phyloP scores from a whole-genome alignment of 495 filamentous ascomycete genomes.

The Neurospora tetrasperma region DNA sequence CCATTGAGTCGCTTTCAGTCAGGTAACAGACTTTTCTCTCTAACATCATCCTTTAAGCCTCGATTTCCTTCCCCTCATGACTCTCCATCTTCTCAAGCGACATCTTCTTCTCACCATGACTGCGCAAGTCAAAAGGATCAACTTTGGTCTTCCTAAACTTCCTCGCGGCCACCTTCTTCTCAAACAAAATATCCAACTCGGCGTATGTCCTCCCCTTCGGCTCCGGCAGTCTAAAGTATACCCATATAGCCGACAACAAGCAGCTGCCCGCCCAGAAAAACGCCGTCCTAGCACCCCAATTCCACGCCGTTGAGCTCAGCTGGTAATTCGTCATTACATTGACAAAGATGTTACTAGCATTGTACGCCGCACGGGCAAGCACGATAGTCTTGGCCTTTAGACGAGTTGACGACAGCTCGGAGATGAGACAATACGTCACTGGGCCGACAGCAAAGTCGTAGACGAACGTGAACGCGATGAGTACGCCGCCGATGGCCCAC shows the following conservation, averaged over 20 bases:
- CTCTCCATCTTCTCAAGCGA: neutral
- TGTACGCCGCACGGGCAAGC: constrained; percentile 43
- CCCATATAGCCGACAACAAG: constrained; percentile 29
- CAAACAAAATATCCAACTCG: constrained; percentile 43
- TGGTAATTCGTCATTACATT: constrained; percentile 42
- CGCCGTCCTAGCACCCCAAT: constrained; percentile 35
- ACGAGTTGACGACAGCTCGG: constrained; percentile 43
- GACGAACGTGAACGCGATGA: constrained; percentile 42
- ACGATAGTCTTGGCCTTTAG: constrained; percentile 47
- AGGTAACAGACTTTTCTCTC: neutral
- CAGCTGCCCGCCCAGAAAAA: constrained; percentile 47
- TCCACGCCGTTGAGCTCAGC: constrained; percentile 40
- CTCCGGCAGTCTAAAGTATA: constrained; percentile 27
- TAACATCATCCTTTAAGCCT: neutral
- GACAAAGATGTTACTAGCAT: constrained; percentile 33
- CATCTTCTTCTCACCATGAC: neutral
- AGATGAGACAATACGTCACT: constrained; percentile 45
- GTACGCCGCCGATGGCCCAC: constrained; percentile 35
- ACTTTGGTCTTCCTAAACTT: constrained; percentile 26
- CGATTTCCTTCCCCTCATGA: neutral
- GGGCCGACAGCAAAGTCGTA: constrained; percentile 48
- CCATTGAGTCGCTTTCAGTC: neutral
- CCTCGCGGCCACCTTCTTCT: constrained; percentile 27
- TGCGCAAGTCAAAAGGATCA: constrained; percentile 16
- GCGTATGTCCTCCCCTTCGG: constrained; percentile 33